Conservation (phyloP, 345 rosid genomes). For the Melastoma malabathricum region DNA sequence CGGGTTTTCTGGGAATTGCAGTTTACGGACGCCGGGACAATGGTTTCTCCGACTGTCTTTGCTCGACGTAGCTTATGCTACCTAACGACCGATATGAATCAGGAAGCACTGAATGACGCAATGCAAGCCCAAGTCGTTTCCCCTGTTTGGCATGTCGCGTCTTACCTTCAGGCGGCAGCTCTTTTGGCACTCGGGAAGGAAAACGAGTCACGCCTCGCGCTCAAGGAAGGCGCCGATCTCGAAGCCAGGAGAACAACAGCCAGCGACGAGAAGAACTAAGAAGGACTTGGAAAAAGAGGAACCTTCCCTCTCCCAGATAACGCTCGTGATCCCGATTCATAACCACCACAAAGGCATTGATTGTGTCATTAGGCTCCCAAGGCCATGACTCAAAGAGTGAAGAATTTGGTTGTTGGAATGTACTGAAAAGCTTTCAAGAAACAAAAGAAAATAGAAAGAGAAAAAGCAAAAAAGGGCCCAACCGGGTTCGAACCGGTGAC, state of each 20-base stretch:
- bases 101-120: slow-evolving; percentile 69
- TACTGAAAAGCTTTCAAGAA: no score
- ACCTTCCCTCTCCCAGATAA: no score
- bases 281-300: no score
- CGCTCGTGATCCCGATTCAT: no score
- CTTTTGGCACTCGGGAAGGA: slow-evolving; percentile 50
- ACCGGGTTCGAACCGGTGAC: slow-evolving; percentile 40
- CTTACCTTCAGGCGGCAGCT: slow-evolving; percentile 82
- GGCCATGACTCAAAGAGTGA: no score
- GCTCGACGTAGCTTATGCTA: slow-evolving; percentile 72
- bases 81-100: slow-evolving; percentile 68
- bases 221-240: slow-evolving; percentile 59
- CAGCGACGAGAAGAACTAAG: slow-evolving; percentile 17
- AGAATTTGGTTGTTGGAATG: no score
- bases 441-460: no score
- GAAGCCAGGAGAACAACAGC: slow-evolving; percentile 41
- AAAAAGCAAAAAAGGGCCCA: slow-evolving; percentile 20
- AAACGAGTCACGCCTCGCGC: slow-evolving; percentile 56
- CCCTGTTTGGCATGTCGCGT: slow-evolving; percentile 77
- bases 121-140: slow-evolving; percentile 83
- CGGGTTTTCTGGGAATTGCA: no score
- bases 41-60: slow-evolving; percentile 73
- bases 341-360: no score
- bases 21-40: slow-evolving; percentile 78
- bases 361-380: no score